A percentile compares a stretch with the other conserved stretches of the same genome.
These are phyloP conservation scores for Saccharum hybrid DNA, from an alignment of 202 grass and related monocot species.

Conservation along the genomic window DNA sequence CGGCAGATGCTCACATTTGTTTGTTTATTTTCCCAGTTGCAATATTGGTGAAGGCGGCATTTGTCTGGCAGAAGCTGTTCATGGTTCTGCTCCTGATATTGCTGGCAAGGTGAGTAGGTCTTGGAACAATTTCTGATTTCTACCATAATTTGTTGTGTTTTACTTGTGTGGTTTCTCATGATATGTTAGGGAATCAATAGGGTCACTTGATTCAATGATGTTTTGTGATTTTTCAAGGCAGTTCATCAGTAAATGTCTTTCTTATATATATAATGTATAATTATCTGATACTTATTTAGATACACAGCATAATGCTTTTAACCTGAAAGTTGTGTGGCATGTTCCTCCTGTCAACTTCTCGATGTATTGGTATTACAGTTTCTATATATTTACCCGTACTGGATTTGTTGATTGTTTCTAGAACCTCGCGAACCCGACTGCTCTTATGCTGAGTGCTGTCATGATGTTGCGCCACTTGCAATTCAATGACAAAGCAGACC, in stretches of 20 bases:
- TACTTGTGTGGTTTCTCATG: background rate
- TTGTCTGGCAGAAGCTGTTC: conserved; percentile 92
- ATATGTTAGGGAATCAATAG: conserved; percentile 3
- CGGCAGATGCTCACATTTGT: conserved; percentile 13
- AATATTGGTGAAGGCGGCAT: conserved; percentile 98
- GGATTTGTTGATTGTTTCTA: conserved; percentile 44
- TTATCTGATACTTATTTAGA: background rate
- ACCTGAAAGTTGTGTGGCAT: background rate
- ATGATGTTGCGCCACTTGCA: conserved; percentile 95
- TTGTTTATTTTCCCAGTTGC: conserved; percentile 59
- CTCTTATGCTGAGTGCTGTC: conserved; percentile 87
- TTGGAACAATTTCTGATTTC: background rate
- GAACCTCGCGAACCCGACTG: conserved; percentile 95
- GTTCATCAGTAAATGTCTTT: background rate
- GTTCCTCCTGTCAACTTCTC: background rate
- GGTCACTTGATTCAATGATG: conserved; percentile 1
- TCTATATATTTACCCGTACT: background rate
- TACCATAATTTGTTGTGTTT: background rate
- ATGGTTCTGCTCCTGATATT: conserved; percentile 97
- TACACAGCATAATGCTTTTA: background rate
- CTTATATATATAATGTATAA: background rate
- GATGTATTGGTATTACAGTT: background rate
- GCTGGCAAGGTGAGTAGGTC: conserved; percentile 73
- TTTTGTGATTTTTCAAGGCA: background rate
- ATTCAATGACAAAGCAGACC: conserved; percentile 77